phyloP scores from a whole-genome alignment of 2,329 filamentous ascomycete species.

The Helotiales sp. region DNA sequence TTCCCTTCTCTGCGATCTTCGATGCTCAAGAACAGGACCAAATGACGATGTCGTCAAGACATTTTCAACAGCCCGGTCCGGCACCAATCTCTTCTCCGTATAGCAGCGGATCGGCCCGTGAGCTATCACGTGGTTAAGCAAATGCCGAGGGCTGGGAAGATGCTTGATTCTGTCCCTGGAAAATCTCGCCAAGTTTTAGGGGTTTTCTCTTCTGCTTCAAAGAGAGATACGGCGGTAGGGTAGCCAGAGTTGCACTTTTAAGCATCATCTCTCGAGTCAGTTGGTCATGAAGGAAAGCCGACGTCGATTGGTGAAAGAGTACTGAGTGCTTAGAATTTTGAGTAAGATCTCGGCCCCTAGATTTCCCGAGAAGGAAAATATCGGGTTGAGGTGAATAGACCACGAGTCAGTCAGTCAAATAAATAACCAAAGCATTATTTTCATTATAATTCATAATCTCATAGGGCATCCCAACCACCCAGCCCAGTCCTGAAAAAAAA shows the following conservation, averaged over 20 bases:
- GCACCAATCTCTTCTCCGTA: background rate
- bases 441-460: background rate
- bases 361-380: too few species aligned
- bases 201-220: background rate
- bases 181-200: background rate
- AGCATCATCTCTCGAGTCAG: background rate
- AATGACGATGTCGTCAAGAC: background rate
- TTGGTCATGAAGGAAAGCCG: too few species aligned
- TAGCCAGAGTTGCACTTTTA: too few species aligned
- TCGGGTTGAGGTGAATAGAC: too few species aligned
- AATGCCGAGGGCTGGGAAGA: conserved; percentile 3
- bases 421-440: conserved; percentile 3
- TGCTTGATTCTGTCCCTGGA: background rate
- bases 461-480: background rate
- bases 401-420: too few species aligned
- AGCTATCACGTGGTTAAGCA: background rate
- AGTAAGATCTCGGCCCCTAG: too few species aligned
- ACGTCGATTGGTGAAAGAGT: too few species aligned
- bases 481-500: background rate
- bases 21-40: background rate
- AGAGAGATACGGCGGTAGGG: too few species aligned
- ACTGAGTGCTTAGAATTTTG: too few species aligned
- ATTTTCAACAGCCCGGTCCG: background rate
- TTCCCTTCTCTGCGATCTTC: background rate
- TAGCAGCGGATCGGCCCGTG: conserved; percentile 3